Evolutionary conservation across 768 basidiomycete genomes (phyloP), one percentile per base, ranked within the genome.

Genomic region (Mycena galericulata): DNA sequence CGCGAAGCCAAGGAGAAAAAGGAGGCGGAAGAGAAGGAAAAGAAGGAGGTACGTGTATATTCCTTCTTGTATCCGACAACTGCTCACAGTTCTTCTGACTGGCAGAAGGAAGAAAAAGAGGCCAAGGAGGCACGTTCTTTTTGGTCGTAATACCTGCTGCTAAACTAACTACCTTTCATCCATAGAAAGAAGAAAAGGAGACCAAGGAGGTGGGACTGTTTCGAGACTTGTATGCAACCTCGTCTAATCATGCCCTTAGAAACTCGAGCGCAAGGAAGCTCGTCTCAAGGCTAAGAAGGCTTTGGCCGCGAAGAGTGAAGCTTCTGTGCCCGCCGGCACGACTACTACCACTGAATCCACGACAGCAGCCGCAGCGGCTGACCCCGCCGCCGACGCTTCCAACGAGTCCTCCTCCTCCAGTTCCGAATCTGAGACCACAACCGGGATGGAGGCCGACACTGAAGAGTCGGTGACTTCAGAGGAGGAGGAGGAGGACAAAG

Each of bases 1-100:
- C 89, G 88, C 55, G 93, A 94, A 75, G 91, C 92, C 27, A 91
- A 91, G 77, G 93, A 94, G 79, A 92, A 90, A 81, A 88, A 89
- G 72, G 92, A 92, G 80, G 86, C 87, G 15, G 91, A 92, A 64
- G 91, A 92, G 74, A 83, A 82, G 72, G 87, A 82, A 65, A 84
- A 86, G 75, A 90, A 90, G 78, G 90, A 89, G 84, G 90, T 89
- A 69, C 38, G 73, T 56, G n/a, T 20, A 12, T 34, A 30, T 29
- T 45, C 43, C 32, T 24, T 43, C 22, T 36, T 30, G 62, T 30
- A 18, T 32, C 50, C 67, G 68, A 12, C 10, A 38, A 20, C 9
- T 5, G 68, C 74, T 77, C 78, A 67, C 73, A 73, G 55, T 27
- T 36, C 46, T 32, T 62, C 45, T 38, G 12, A 46, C 72, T 73